phyloP scores from a whole-genome alignment of 1,139 yeast species.

The Suhomyces anneliseae region DNA sequence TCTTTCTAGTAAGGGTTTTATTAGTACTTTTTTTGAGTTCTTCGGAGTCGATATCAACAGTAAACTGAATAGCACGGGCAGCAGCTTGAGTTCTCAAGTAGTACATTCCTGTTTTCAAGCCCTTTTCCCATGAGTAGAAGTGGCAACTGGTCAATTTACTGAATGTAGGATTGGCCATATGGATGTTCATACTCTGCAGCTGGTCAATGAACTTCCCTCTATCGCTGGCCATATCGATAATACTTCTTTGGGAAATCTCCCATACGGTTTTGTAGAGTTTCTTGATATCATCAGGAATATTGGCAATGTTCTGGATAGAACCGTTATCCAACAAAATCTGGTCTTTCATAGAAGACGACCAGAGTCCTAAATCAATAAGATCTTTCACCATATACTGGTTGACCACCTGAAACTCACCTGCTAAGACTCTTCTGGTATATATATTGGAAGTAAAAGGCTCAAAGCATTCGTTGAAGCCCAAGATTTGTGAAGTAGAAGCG shows the following conservation, averaged over 20 bases:
- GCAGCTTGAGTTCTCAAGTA: conserved; percentile 84
- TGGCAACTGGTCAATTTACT: conserved; percentile 61
- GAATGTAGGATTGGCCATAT: conserved; percentile 55
- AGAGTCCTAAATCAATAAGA: conserved; percentile 54
- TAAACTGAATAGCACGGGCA: conserved; percentile 88
- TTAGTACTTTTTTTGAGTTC: not conserved
- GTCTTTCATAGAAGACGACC: conserved; percentile 56
- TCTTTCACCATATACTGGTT: conserved; percentile 57
- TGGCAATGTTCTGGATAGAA: conserved; percentile 52
- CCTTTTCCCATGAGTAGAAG: conserved; percentile 64
- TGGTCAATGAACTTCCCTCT: conserved; percentile 61
- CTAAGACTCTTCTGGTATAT: conserved; percentile 58
- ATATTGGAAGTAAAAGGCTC: conserved; percentile 63
- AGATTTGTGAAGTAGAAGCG: conserved; percentile 62
- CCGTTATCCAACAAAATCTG: conserved; percentile 54
- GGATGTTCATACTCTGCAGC: conserved; percentile 60
- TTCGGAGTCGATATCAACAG: conserved; percentile 52
- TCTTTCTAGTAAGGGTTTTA: conserved; percentile 16
- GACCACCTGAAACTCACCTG: conserved; percentile 63
- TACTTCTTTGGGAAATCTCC: conserved; percentile 58
- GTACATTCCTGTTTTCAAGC: conserved; percentile 65
- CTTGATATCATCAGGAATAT: conserved; percentile 52
- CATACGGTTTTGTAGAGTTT: conserved; percentile 58
- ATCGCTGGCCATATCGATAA: conserved; percentile 63
- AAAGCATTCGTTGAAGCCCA: conserved; percentile 62